phyloP scores from a whole-genome alignment of 805 yeast species.

The Monosporozyma unispora region DNA sequence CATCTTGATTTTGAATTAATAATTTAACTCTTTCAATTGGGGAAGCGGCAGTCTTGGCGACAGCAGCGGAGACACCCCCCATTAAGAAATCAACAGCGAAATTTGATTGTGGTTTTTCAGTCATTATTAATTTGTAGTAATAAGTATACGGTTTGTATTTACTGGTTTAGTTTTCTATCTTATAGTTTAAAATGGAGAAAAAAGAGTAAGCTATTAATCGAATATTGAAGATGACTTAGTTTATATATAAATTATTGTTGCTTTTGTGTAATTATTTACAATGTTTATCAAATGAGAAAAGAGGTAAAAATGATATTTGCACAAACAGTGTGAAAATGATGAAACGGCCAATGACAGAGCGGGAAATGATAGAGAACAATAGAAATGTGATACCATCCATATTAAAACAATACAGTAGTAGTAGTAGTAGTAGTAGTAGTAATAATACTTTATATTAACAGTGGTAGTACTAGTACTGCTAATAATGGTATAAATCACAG shows the following conservation, averaged over 20 bases:
- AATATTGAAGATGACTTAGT: background rate
- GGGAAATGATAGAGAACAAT: background rate
- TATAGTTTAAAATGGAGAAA: too few species aligned
- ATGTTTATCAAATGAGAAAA: conserved; percentile 1
- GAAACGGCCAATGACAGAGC: background rate
- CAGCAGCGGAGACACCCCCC: conserved; percentile 97
- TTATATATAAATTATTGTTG: background rate
- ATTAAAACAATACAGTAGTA: background rate
- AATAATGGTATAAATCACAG: too few species aligned
- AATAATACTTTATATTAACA: too few species aligned
- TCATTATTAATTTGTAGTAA: conserved; percentile 10
- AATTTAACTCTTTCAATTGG: conserved; percentile 96
- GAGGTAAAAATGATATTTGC: background rate
- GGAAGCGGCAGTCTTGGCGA: conserved; percentile 95
- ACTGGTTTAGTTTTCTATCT: background rate
- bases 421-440: too few species aligned
- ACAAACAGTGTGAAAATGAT: background rate
- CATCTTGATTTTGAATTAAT: conserved; percentile 95
- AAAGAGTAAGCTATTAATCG: too few species aligned
- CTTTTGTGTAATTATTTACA: too few species aligned
- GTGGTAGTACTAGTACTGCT: too few species aligned
- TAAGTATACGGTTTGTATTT: background rate
- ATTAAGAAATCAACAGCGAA: conserved; percentile 68
- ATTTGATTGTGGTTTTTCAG: conserved; percentile 31
- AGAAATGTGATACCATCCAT: background rate